These are phyloP conservation scores for Salmacisia buchloeana DNA, from an alignment of 1,284 basidiomycete species.

Conservation along the genomic window DNA sequence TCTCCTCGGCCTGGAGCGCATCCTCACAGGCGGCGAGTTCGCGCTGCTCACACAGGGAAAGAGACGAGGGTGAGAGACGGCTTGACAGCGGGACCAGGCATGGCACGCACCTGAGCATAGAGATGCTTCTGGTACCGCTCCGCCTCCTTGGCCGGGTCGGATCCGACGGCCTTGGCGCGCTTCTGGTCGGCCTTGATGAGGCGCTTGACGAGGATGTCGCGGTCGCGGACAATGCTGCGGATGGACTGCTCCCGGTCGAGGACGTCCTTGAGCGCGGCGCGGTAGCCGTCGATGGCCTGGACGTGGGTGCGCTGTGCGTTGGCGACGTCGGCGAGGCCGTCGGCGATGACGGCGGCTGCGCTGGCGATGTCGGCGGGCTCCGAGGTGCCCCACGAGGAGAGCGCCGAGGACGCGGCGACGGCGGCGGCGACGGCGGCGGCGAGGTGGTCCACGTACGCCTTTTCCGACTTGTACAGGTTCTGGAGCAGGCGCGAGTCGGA, in stretches of 20 bases:
- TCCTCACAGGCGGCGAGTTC: slow-evolving; percentile 53
- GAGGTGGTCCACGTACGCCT: slow-evolving; percentile 45
- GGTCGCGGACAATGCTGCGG: slow-evolving; percentile 51
- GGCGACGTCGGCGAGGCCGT: slow-evolving; percentile 45
- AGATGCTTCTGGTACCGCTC: slow-evolving; percentile 9
- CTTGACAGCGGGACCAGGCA: neutral
- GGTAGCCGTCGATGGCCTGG: slow-evolving; percentile 50
- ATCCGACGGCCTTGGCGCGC: slow-evolving; percentile 27
- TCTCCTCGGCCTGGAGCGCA: slow-evolving; percentile 49
- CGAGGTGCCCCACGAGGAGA: slow-evolving; percentile 52
- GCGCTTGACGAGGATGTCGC: slow-evolving; percentile 52
- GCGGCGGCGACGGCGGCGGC: slow-evolving; percentile 25
- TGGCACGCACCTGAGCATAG: slow-evolving; percentile 9
- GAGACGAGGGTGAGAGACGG: neutral
- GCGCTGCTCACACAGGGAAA: slow-evolving; percentile 25
- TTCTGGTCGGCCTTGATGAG: slow-evolving; percentile 52
- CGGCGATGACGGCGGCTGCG: slow-evolving; percentile 47
- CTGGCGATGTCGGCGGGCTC: slow-evolving; percentile 49
- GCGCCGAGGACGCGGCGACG: slow-evolving; percentile 45
- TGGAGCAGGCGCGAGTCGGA: slow-evolving; percentile 51
- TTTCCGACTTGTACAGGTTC: slow-evolving; percentile 52
- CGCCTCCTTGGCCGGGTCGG: slow-evolving; percentile 44
- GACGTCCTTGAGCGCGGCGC: slow-evolving; percentile 52
- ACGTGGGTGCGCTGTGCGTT: slow-evolving; percentile 51
- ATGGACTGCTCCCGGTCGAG: slow-evolving; percentile 52